These are phyloP conservation scores for Venturiaceae sp. DNA, from an alignment of 2,329 filamentous ascomycete genomes.

Conservation along the genomic window DNA sequence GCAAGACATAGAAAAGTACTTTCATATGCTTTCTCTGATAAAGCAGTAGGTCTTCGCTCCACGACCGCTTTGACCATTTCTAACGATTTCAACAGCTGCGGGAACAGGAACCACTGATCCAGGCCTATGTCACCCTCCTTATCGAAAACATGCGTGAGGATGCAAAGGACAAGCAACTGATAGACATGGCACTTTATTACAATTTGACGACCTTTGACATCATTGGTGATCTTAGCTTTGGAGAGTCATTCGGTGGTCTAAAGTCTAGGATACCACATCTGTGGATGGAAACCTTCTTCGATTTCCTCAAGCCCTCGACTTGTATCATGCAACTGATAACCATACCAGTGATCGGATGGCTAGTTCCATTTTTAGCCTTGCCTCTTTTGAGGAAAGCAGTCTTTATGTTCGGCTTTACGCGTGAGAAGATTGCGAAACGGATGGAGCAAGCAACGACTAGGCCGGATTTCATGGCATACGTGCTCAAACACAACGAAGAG, in stretches of 20 bases:
- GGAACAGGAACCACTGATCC: conserved; percentile 7
- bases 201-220: conserved; percentile 21
- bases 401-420: not conserved
- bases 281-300: not conserved
- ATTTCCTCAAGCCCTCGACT: not conserved
- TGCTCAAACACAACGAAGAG: not conserved
- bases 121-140: not conserved
- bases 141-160: not conserved
- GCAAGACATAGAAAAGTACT: conserved; percentile 4
- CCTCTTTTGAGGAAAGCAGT: not conserved
- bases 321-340: too few relatives aligned
- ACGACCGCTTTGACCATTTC: too few relatives aligned
- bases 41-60: not conserved
- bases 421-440: not conserved
- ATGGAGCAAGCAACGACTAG: not conserved
- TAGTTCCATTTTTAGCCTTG: not conserved
- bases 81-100: not conserved
- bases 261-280: not conserved
- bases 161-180: not conserved
- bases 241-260: not conserved
- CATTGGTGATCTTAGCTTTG: conserved; percentile 8
- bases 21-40: conserved; percentile 4
- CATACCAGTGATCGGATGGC: too few relatives aligned
- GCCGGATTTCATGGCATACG: not conserved
- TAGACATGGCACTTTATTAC: conserved; percentile 5